These are phyloP conservation scores for Lachancea fermentati DNA, from an alignment of 805 yeast genomes.

Conservation along the genomic window DNA sequence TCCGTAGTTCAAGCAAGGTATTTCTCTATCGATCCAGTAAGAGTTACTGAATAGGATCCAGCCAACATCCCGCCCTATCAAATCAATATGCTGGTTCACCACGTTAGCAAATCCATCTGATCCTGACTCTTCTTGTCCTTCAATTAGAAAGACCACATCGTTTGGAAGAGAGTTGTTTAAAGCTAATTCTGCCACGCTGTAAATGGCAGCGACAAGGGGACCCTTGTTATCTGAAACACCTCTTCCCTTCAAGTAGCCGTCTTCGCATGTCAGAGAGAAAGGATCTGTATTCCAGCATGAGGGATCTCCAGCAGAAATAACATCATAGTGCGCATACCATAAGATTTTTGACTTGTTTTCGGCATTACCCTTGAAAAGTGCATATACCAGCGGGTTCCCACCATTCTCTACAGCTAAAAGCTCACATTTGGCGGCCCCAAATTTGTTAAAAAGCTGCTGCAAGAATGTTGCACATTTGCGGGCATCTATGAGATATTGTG, in stretches of 20 bases:
- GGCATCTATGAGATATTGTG: constrained; percentile 57
- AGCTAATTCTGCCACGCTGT: constrained; percentile 71
- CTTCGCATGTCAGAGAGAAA: constrained; percentile 62
- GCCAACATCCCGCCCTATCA: constrained; percentile 67
- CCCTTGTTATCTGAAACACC: constrained; percentile 96
- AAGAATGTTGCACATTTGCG: constrained; percentile 81
- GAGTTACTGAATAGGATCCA: constrained; percentile 89
- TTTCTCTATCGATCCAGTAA: constrained; percentile 85
- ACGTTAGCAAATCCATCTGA: constrained; percentile 77
- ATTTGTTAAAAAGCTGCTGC: constrained; percentile 49
- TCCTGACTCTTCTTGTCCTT: constrained; percentile 96
- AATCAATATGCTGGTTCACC: constrained; percentile 42
- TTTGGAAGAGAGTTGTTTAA: constrained; percentile 47
- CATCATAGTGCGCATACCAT: constrained; percentile 97
- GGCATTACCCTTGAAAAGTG: constrained; percentile 52
- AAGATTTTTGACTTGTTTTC: constrained; percentile 44
- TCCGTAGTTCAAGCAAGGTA: constrained; percentile 93
- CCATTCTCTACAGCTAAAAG: constrained; percentile 70
- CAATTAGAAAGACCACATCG: constrained; percentile 79
- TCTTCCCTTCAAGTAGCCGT: constrained; percentile 85
- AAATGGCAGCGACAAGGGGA: constrained; percentile 80
- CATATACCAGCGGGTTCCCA: constrained; percentile 75
- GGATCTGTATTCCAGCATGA: constrained; percentile 77
- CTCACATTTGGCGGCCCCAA: constrained; percentile 66
- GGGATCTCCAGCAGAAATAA: constrained; percentile 65